Base-by-base conservation (phyloP, 2,329 filamentous ascomycete genomes). In the Epichloe elymi region DNA sequence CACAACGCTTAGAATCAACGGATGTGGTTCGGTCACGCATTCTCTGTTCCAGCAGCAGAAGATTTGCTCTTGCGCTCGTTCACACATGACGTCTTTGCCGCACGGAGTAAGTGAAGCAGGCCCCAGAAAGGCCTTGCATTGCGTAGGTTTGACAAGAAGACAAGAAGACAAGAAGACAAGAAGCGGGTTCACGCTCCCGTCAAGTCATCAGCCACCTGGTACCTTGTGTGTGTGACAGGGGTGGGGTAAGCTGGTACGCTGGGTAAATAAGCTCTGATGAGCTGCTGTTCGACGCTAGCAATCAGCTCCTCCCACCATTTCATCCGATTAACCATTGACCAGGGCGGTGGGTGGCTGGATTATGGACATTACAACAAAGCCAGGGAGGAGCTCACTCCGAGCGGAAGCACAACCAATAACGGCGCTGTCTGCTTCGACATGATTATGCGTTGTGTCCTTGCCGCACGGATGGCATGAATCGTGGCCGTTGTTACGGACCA, bases 281-380 rank as follows among this genome's bases (percentile, higher is more conserved):
- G 43, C 23, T 42, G 43, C 23, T 42, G 36, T 49, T 49, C 35
- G 20, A 33, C 48, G 48, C 48, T 49, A 49, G 36, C 26, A 7
- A 17, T 23, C 10, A 26, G 46, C 36, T 39, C 17, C 30, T 41
- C 20, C 17, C n/a, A 12, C 5, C 20, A 40, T n/a, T 17, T 30
- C 19, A 30, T 30, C 17, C 8, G 19, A 30, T 30, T 14, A 12
- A 41, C 17, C 26, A 44, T 26, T 12, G 3, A 23, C 17, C 26
- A 44, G 42, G 42, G 23, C 17, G 40, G 42, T 30, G 20, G 26
- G 26, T 26, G 26, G 42, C 42, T 30, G 23, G 5, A 33, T 44
- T 33, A n/a, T 44, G 20, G 42, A 6, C 19, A 41, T 19, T 5
- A 20, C 39, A 19, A 11, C 19, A 41, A 23, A 4, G 15, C 3